A percentile compares a stretch with the other conserved stretches of the same genome.
These are phyloP conservation scores for Arxiozyma heterogenica DNA, from an alignment of 1,139 yeast genomes.

Conservation along the genomic window DNA sequence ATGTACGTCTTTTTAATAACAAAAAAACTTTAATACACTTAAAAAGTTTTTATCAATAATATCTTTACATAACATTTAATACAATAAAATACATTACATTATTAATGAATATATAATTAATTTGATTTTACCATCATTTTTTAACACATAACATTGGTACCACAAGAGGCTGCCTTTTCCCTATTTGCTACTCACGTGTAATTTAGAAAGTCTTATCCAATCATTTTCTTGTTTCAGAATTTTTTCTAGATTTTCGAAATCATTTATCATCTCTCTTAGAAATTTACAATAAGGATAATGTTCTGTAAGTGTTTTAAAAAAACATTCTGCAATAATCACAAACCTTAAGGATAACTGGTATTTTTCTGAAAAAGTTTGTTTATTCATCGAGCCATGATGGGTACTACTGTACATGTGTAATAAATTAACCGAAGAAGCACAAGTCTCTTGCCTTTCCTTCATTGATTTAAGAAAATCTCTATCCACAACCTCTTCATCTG, in stretches of 20 bases:
- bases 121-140: no score
- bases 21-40: not conserved
- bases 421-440: constrained; percentile 19
- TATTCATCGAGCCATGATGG: not conserved
- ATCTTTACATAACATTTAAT: no score
- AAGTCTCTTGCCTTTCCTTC: constrained; percentile 7
- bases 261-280: constrained; percentile 21
- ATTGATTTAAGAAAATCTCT: not conserved
- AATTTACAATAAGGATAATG: constrained; percentile 24
- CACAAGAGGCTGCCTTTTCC: not conserved
- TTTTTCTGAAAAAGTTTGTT: constrained; percentile 26
- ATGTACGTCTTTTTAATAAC: not conserved
- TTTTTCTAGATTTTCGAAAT: constrained; percentile 18
- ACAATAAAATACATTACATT: not conserved
- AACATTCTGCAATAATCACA: constrained; percentile 23
- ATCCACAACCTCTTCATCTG: not conserved
- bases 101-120: not conserved
- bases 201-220: not conserved
- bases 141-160: no score
- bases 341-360: constrained; percentile 28
- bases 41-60: no score
- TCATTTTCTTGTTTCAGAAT: constrained; percentile 8
- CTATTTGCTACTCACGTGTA: not conserved
- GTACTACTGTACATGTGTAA: constrained; percentile 10
- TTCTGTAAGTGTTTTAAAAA: constrained; percentile 20